Conservation (phyloP, 768 basidiomycete genomes). For the Coprinopsis cinerea region DNA sequence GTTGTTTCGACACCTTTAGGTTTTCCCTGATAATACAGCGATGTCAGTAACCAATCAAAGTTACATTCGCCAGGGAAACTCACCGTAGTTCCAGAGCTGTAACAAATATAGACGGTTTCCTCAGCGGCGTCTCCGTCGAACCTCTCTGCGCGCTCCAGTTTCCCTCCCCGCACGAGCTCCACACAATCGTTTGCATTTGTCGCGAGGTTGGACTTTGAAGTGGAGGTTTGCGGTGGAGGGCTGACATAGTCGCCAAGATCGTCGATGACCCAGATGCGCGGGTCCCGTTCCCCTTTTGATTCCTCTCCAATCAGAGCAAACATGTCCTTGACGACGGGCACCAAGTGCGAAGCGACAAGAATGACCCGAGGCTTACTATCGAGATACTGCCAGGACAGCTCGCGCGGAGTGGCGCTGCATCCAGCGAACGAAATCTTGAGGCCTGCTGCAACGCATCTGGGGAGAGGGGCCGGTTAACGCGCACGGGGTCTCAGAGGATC, state of each 20-base stretch:
- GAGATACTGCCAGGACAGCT: conserved; percentile 13
- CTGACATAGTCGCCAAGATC: conserved; percentile 8
- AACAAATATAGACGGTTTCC: conserved; percentile 22
- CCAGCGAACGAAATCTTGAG: conserved; percentile 12
- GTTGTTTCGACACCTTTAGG: conserved; percentile 39
- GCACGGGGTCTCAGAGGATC: conserved; percentile 4
- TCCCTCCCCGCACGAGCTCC: conserved; percentile 13
- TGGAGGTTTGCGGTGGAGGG: conserved; percentile 7
- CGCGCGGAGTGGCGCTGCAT: conserved; percentile 10
- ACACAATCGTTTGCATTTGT: conserved; percentile 10
- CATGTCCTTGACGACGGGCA: conserved; percentile 16
- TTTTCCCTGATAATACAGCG: conserved; percentile 27
- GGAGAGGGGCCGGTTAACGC: conserved; percentile 11
- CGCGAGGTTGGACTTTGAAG: conserved; percentile 1
- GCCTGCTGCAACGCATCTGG: conserved; percentile 14
- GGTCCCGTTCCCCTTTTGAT: conserved; percentile 11
- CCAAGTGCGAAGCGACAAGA: conserved; percentile 9
- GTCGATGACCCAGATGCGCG: conserved; percentile 16
- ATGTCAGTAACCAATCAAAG: neutral
- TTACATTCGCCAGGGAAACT: neutral
- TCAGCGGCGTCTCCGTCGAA: conserved; percentile 17
- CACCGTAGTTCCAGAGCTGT: conserved; percentile 43
- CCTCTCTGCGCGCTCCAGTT: conserved; percentile 15
- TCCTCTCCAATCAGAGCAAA: conserved; percentile 13
- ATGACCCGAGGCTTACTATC: conserved; percentile 13